phyloP scores from a whole-genome alignment of 495 filamentous ascomycete genomes.

The Jackrogersella minutella region DNA sequence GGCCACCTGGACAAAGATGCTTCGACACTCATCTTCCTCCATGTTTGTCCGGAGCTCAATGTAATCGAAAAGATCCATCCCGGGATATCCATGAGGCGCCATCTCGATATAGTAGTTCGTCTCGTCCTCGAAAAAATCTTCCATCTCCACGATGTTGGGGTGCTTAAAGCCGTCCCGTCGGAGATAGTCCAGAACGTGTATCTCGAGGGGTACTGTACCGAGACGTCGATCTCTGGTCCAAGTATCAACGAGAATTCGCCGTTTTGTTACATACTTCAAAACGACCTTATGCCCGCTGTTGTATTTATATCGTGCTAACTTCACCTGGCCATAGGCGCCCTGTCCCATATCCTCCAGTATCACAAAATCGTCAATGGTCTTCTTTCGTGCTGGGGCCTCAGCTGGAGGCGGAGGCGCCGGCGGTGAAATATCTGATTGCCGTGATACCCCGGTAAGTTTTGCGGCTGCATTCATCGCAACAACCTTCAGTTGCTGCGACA shows the following conservation, averaged over 20 bases:
- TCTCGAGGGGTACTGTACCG: slow-evolving; percentile 97
- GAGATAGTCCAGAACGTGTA: slow-evolving; percentile 95
- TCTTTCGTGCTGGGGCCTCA: slow-evolving; percentile 61
- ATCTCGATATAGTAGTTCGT: slow-evolving; percentile 99
- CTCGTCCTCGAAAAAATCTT: slow-evolving; percentile 97
- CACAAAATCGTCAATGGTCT: slow-evolving; percentile 86
- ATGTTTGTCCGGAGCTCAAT: slow-evolving; percentile 96
- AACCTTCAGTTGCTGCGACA: slow-evolving; percentile 79
- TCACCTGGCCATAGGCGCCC: slow-evolving; percentile 97
- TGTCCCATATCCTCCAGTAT: slow-evolving; percentile 99
- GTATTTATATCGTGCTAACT: slow-evolving; percentile 89
- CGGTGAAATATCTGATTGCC: slow-evolving; percentile 48
- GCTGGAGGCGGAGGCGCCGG: slow-evolving; percentile 31
- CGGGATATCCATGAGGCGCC: slow-evolving; percentile 92
- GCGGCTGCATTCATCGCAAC: slow-evolving; percentile 63
- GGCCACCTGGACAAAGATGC: slow-evolving; percentile 93
- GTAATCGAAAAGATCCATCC: slow-evolving; percentile 99
- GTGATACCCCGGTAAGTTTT: slow-evolving; percentile 53
- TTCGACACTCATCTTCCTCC: slow-evolving; percentile 92
- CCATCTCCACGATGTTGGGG: slow-evolving; percentile 98
- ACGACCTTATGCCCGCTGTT: slow-evolving; percentile 81
- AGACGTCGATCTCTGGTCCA: slow-evolving; percentile 95
- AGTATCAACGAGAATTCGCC: slow-evolving; percentile 95
- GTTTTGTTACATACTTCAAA: slow-evolving; percentile 97
- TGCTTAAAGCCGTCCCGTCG: slow-evolving; percentile 86